Base-by-base conservation (phyloP, 345 rosid species). In the Brassica nigra region DNA sequence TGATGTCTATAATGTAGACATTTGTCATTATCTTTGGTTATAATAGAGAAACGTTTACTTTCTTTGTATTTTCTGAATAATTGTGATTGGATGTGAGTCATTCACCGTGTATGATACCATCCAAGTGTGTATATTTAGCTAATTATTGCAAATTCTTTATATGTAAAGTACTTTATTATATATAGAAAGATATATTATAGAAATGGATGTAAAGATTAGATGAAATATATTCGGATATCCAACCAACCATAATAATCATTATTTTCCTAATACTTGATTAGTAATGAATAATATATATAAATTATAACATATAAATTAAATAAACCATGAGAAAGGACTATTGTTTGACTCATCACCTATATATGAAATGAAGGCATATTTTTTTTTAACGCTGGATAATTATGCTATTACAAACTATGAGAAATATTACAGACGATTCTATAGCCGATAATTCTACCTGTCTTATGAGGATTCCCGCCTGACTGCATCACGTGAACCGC, bases 11-110 rank as follows among this genome's bases (percentile, higher is more conserved):
- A 39, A 71, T 65, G 34, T 61, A 15, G n/a, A 55, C 16, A 47
- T 71, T 65, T 64, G 81, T 71, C 81, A 78, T 65, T 78, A 29
- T 71, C 81, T 71, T 33, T 10, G 29, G 7, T 49, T 62, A 7
- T 54, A 63, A 39, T 68, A 44, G 6, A 27, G 49, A 14, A 4
- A 54, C 49, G 47, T 71, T 71, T 71, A 39, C 58, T 34, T 71
- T 78, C 9, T 72, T 72, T 64, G 15, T 49, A 62, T 70, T 78
- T 65, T 42, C 39, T 18, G 1, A 62, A 68, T 37, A 1, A 66
- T 66, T 52, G 5, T 52, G 18, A 29, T 59, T 44, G 33, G 65
- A 42, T 18, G 29, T 10, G 73, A 64, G 62, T 74, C 16, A 14
- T 74, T 15, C 31, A 62, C 20, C 16, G 6, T 6, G 0, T 16